phyloP scores from a whole-genome alignment of 345 rosid species.

The Hypericum androsaemum region DNA sequence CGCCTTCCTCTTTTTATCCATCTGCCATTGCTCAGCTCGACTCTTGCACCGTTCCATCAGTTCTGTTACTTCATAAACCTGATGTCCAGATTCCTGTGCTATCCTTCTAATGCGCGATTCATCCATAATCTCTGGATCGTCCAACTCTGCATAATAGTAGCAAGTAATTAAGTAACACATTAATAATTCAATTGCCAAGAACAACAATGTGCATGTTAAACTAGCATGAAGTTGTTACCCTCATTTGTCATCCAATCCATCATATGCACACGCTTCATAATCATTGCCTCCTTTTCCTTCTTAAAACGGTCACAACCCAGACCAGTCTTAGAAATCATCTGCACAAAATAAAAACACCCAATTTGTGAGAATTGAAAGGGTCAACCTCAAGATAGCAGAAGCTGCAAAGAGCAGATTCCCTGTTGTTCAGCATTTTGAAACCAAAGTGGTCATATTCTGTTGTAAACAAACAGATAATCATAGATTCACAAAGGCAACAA shows the following conservation, averaged over 20 bases:
- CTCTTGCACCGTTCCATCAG: constrained; percentile 86
- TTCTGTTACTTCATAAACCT: constrained; percentile 65
- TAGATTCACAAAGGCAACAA: no score
- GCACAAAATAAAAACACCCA: constrained; percentile 8
- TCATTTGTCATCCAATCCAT: constrained; percentile 98
- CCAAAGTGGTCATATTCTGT: no score
- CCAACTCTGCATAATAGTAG: constrained; percentile 42
- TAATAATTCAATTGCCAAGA: neutral
- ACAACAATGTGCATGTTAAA: neutral
- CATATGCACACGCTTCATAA: constrained; percentile 84
- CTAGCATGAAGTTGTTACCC: constrained; percentile 27
- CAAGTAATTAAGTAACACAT: constrained; percentile 1
- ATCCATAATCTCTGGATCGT: constrained; percentile 65
- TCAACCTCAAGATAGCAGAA: no score
- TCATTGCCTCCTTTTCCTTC: constrained; percentile 88
- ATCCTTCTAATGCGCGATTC: constrained; percentile 68
- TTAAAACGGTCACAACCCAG: constrained; percentile 88
- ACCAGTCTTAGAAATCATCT: constrained; percentile 82
- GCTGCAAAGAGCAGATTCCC: no score
- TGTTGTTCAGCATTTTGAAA: no score
- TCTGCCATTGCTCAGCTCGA: constrained; percentile 81
- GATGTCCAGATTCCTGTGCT: constrained; percentile 81
- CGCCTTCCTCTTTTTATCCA: constrained; percentile 75
- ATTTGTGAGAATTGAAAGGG: neutral
- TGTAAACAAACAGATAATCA: no score